Base-by-base conservation (phyloP, 163 green algal species). In the Scenedesmus sp. region DNA sequence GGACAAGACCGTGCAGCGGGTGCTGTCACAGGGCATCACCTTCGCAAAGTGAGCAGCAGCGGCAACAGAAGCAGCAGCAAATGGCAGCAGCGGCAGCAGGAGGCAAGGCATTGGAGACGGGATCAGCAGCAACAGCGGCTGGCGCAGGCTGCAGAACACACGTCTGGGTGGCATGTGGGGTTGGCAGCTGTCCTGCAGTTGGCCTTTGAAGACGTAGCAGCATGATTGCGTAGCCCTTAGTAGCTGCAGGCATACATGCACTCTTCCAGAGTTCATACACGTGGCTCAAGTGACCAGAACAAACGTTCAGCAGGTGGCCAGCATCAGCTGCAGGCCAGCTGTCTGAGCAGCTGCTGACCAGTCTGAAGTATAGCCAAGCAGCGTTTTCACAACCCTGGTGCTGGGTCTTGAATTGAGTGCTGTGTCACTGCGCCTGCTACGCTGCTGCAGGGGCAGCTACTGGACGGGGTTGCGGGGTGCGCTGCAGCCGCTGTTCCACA, bases 401-500 rank as follows among this genome's bases (percentile, higher is more conserved):
- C 62, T 70, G 10, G 34, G 34, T 46, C 70, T 52, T 55, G 55
- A n/a, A 66, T 64, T 12, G 4, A 54, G 55, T 74, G n/a, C 56
- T 74, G 56, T 46, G 34, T 46, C 55, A 70, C 56, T 16, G 15
- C 12, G 15, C 13, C 67, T 67, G 57, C 20, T 88, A 54, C 74
- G 82, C n/a, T 88, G 2, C 10, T 91, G 62, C 84, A 93, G 90
- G 83, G 90, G 90, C 57, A 82, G 0, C 57, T 93, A 93, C 59
- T 93, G 90, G 90, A 88, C 13, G 54, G 77, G 90, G 57, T 26
- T 90, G 56, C 67, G 90, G 16, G 90, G 70, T 46, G 85, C 90
- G 8, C 57, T 93, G 70, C 90, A 93, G 90, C 90, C 90, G 59
- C 56, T 93, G 34, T 93, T 93, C 90, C 90, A 93, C 84, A 73